Evolutionary conservation across 768 basidiomycete genomes (phyloP).

Genomic region (Kwoniella dejecticola): DNA sequence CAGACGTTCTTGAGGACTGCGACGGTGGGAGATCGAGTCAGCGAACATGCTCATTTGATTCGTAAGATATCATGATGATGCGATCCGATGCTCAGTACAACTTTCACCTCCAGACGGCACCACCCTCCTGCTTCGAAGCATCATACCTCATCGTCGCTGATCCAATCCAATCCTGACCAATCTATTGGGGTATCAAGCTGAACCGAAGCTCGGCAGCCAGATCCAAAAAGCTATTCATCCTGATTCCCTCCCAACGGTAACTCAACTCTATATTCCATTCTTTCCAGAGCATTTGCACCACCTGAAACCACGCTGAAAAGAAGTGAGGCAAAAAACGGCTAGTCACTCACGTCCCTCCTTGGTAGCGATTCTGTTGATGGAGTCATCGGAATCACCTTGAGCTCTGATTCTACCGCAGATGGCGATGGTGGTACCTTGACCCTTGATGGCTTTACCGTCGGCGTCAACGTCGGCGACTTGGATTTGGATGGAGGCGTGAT

Average conservation of each 20-base stretch:
- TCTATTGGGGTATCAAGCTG: too few species aligned
- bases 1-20: conserved; percentile 94
- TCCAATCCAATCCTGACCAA: too few species aligned
- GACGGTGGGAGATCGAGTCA: not conserved
- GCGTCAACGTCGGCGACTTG: conserved; percentile 88
- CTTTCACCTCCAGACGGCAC: too few species aligned
- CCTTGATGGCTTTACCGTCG: conserved; percentile 63
- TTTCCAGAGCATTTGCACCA: not conserved
- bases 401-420: conserved; percentile 92
- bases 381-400: conserved; percentile 94
- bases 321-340: too few species aligned
- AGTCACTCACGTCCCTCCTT: conserved; percentile 91
- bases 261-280: not conserved
- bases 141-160: too few species aligned
- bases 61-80: too few species aligned
- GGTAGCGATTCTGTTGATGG: conserved; percentile 92
- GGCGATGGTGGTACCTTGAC: conserved; percentile 75
- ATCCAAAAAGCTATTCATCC: too few species aligned
- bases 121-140: too few species aligned
- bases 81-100: not conserved
- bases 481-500: conserved; percentile 98
- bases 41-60: conserved; percentile 5
- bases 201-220: too few species aligned
- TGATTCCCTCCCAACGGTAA: too few species aligned
- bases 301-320: not conserved